Evolutionary conservation across 2,329 filamentous ascomycete species (phyloP), one percentile per base, ranked within the genome.

Genomic region (Nemania sp.): DNA sequence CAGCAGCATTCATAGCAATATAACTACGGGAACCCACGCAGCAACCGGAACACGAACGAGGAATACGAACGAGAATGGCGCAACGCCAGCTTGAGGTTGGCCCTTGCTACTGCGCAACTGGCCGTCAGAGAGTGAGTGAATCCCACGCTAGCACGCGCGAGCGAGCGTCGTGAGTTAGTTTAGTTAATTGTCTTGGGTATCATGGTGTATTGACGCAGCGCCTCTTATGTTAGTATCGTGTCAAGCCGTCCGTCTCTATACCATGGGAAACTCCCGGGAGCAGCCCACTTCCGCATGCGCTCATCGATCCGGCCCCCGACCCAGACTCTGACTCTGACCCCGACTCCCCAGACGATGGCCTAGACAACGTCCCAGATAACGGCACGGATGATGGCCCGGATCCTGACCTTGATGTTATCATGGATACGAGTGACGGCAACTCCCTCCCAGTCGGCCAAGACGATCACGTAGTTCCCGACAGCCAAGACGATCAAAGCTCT

Each of bases 121-220:
- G 72, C 51, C 74, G 71, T 35, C 60, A 73, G 67, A 73, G 75
- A 45, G 75, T 76, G 60, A 73, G 73, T 60, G 29, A 24, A 24
- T 20, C 20, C 49, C 45, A n/a, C 32, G 32, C 38, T 27, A 54
- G 24, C 51, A 35, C 51, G n/a, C 15, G n/a, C 47, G n/a, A n/a
- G n/a, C n/a, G n/a, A n/a, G n/a, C n/a, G n/a, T n/a, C n/a, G n/a
- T n/a, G n/a, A 51, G 10, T 20, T n/a, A 7, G 8, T 45, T 18
- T 43, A 43, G 15, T 20, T 43, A 15, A 15, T 13, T 43, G 32
- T 20, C 24, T 32, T 20, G 38, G 11, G 20, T 18, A 20, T n/a
- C 53, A 27, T 27, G n/a, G 35, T 35, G 22, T 35, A 10, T 55
- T 65, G 62, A 67, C 29, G 24, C 11, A 20, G 38, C 20, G n/a